Base-by-base conservation (phyloP, 2,329 filamentous ascomycete species). In the Teratosphaeria epicoccoides region DNA sequence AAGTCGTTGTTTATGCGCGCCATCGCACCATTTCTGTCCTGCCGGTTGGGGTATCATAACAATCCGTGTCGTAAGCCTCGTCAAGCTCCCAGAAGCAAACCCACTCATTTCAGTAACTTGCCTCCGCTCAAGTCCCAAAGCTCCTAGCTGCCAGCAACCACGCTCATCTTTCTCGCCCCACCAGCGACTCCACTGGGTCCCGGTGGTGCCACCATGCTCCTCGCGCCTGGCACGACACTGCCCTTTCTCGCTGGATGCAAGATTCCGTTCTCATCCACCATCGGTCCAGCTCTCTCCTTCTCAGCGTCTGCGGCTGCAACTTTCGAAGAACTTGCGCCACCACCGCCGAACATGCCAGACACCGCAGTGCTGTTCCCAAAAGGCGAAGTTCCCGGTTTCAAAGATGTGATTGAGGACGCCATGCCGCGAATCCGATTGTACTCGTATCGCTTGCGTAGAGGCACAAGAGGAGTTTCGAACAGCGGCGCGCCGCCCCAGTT, bases 401-500 rank as follows among this genome's bases (percentile, higher is more conserved):
- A 17, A 40, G 33, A 40, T 17, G 33, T 17, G 33, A 40, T 40
- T 6, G 33, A 40, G 10, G 43, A 55, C 51, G 49, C 71, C 75
- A 81, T 80, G 63, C 82, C 78, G 59, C 80, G 82, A 70, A 83
- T 79, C 37, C 81, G 77, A 29, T 82, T 77, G 54, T 78, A 76
- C 58, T 80, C 76, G 62, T 83, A 83, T 61, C 81, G 82, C 24
- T 64, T 62, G 46, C 64, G 62, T 43, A 72, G 66, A 73, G 79
- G 63, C 49, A 81, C 73, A 29, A 75, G 67, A 2, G 72, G 71
- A 47, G 87, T 82, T 6, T 83, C 81, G 24, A 88, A 78, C 4
- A 95, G 72, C 0, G 91, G 90, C 56, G 84, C 82, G 0, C 91
- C 90, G 43, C 82, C 83, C 61, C 62, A 66, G 72, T 87, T 88